Conservation (phyloP, 176 grass and related monocot species). For the Phoenix dactylifera region DNA sequence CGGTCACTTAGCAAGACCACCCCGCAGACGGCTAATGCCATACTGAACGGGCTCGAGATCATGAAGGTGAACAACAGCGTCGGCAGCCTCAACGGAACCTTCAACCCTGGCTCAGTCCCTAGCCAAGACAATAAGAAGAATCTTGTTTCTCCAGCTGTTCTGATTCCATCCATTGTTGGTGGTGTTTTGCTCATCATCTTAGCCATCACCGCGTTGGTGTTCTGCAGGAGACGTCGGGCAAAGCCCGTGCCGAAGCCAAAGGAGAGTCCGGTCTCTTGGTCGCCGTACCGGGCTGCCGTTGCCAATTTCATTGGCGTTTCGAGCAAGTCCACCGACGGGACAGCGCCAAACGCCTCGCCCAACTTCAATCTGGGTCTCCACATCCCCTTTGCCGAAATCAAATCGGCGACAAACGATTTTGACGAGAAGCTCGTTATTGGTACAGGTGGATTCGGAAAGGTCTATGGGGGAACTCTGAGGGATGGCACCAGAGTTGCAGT, state of each 20-base stretch:
- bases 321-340: conserved; percentile 18
- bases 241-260: conserved; percentile 25
- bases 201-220: no score
- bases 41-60: conserved; percentile 82
- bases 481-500: conserved; percentile 32
- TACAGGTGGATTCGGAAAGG: conserved; percentile 47
- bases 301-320: conserved; percentile 27
- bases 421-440: conserved; percentile 26
- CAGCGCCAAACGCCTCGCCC: neutral
- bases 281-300: conserved; percentile 12
- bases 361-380: conserved; percentile 30
- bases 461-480: conserved; percentile 29
- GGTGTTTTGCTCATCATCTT: conserved; percentile 12
- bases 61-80: conserved; percentile 28
- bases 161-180: conserved; percentile 28
- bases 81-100: neutral
- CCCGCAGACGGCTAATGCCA: neutral
- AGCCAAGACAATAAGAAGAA: neutral
- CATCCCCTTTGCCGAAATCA: conserved; percentile 31
- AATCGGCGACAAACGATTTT: conserved; percentile 25
- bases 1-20: neutral
- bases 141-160: neutral
- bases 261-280: conserved; percentile 28
- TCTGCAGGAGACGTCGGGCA: neutral
- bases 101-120: neutral